A percentile compares a stretch with the other conserved stretches of the same genome.
Evolutionary conservation across 176 grass and related monocot genomes (phyloP).

Genomic region (Cenchrus purpureus): DNA sequence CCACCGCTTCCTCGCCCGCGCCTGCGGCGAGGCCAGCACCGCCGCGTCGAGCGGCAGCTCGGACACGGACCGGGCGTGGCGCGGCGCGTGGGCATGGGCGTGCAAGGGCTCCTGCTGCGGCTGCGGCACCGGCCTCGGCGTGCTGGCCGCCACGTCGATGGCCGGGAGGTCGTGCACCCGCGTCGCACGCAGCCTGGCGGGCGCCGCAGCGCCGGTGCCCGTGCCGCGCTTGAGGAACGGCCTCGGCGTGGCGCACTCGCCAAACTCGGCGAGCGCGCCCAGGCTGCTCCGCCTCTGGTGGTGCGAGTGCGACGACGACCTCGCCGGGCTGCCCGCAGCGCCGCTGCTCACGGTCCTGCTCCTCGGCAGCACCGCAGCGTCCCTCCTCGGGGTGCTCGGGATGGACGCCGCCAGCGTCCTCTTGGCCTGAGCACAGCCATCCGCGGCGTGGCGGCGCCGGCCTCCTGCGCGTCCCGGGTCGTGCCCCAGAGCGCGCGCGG

Average conservation of each 20-base stretch:
- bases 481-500: conserved; percentile 2
- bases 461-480: conserved; percentile 5
- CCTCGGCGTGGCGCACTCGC: conserved; percentile 35
- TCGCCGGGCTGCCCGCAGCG: not conserved
- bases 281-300: conserved; percentile 53
- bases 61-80: conserved; percentile 41
- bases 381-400: conserved; percentile 38
- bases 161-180: conserved; percentile 45
- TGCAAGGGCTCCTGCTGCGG: not conserved
- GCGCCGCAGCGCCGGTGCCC: conserved; percentile 39
- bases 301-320: not conserved
- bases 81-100: not conserved
- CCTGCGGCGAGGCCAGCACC: not conserved
- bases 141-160: conserved; percentile 16
- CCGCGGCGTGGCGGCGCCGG: not conserved
- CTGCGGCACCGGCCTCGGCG: not conserved
- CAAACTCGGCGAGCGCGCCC: not conserved
- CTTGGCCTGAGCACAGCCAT: not conserved
- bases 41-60: conserved; percentile 32
- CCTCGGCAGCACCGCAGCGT: conserved; percentile 20
- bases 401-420: conserved; percentile 6
- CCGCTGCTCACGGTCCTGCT: conserved; percentile 36
- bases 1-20: conserved; percentile 48
- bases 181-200: conserved; percentile 2
- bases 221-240: conserved; percentile 57